Base-by-base conservation (phyloP, 208 protist species). In the Herpetomonas tarakana region DNA sequence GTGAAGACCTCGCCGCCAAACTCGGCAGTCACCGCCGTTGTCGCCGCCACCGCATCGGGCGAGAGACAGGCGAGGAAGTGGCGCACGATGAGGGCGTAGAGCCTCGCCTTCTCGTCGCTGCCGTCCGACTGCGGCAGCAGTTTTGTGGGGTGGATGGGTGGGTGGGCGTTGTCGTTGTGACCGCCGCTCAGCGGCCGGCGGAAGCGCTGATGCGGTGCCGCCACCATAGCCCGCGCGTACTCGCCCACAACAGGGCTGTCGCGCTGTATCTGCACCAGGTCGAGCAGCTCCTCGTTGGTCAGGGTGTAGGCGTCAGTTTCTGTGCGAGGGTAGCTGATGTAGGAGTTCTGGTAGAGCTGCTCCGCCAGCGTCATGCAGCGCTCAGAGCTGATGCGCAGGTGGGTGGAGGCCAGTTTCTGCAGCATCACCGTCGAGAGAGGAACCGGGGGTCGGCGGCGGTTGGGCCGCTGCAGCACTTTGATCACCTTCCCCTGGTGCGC, bases 11-110 rank as follows among this genome's bases (percentile, higher is more conserved):
- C 92, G 9, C 63, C 74, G 18, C 84, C 91, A 67, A 96, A 85
- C 18, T 52, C 29, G 6, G 78, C 84, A n/a, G 61, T 63, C 28
- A 98, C 88, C 21, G 66, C 64, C n/a, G 93, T 97, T 19, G 96
- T 94, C 14, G 81, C 74, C 7, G 84, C 95, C 31, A 91, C 74
- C 2, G 93, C 95, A 58, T 97, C 92, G 9, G 93, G 76, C 14
- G 94, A 98, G 52, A 98, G 88, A 60, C 93, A 99, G 6, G 98
- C 98, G 1, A 99, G 78, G 76, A 99, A 99, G 75, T 99, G 97
- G 2, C 98, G 74, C 24, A 83, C 74, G 58, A 99, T 92, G 18
- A 98, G 89, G 52, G 98, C 93, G 71, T 99, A 99, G 19, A 99
- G 66, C 45, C 55, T 35, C 12, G 46, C 70, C 24, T 83, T 85